Conservation (phyloP, 345 rosid genomes). For the Citrus sp. region DNA sequence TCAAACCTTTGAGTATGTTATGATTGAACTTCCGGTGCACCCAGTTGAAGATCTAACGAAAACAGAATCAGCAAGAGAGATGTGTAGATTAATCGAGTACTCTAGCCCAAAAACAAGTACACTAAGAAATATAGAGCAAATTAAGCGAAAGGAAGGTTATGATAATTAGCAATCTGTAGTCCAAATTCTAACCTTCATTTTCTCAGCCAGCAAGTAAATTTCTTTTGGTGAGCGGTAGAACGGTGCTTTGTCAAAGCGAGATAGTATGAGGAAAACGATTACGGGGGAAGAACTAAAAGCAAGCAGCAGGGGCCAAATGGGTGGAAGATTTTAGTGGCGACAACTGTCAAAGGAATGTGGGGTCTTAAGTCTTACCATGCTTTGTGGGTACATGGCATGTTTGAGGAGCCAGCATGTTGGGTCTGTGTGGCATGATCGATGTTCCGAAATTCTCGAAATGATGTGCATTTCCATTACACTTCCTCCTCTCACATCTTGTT, state of each 20-base stretch:
- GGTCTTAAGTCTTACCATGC: constrained; percentile 24
- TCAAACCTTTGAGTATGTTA: constrained; percentile 58
- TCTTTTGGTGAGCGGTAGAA: constrained; percentile 15
- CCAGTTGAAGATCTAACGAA: constrained; percentile 81
- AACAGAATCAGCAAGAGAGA: neutral
- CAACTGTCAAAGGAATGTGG: constrained; percentile 41
- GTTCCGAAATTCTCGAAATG: constrained; percentile 38
- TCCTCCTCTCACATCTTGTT: neutral
- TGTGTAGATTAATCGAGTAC: neutral
- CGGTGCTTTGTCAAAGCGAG: constrained; percentile 14
- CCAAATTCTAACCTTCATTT: constrained; percentile 48
- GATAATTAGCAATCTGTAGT: neutral
- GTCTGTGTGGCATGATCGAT: constrained; percentile 49
- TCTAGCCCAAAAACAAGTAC: neutral
- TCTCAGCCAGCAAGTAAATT: constrained; percentile 8
- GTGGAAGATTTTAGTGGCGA: constrained; percentile 16
- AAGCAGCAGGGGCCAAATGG: constrained; percentile 16
- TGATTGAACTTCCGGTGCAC: constrained; percentile 72
- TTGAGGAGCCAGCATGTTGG: constrained; percentile 39
- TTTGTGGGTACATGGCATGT: constrained; percentile 39
- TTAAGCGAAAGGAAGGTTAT: neutral
- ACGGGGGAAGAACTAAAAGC: constrained; percentile 8
- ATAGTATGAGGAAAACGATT: neutral
- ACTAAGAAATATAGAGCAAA: too few relatives aligned
- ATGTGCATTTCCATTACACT: constrained; percentile 7